A percentile compares a stretch with the other conserved stretches of the same genome.
phyloP scores from a whole-genome alignment of 371 early-diverging fungal genomes.

The Mortierella sp. region DNA sequence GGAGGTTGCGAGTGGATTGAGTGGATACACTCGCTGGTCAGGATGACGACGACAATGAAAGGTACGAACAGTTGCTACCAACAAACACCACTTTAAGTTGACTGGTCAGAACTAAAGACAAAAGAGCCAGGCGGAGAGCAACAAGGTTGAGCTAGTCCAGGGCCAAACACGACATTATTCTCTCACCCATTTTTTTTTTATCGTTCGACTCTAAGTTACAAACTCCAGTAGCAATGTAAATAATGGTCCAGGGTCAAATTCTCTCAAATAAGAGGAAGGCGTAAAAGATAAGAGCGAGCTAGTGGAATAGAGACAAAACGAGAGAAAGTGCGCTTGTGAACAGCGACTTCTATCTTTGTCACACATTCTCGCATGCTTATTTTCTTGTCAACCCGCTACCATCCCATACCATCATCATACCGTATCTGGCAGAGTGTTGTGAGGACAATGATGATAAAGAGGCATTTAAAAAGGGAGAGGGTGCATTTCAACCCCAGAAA shows the following conservation, averaged over 20 bases:
- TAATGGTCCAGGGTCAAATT: background rate
- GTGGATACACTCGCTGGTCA: background rate
- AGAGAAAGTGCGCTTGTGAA: background rate
- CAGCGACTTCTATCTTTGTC: conserved; percentile 8
- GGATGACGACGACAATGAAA: background rate
- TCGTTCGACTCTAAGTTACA: background rate
- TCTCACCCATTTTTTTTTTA: too few species aligned
- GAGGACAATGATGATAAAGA: too few species aligned
- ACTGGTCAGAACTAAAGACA: background rate
- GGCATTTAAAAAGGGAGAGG: too few species aligned
- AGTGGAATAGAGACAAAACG: background rate
- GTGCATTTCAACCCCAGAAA: background rate
- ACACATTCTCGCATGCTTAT: background rate
- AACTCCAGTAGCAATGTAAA: background rate
- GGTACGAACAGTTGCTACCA: background rate
- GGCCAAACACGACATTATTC: background rate
- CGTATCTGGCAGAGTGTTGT: background rate
- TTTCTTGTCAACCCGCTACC: background rate
- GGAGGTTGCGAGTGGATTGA: too few species aligned
- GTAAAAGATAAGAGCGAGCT: background rate
- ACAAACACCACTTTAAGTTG: too few species aligned
- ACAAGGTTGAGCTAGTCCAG: background rate
- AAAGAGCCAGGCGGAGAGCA: background rate
- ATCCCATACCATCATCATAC: background rate
- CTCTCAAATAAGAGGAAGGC: background rate